Percentiles rank a stretch among this genome's conserved stretches.
phyloP scores from a whole-genome alignment of 306 rosid genomes.

The Abrus precatorius region DNA sequence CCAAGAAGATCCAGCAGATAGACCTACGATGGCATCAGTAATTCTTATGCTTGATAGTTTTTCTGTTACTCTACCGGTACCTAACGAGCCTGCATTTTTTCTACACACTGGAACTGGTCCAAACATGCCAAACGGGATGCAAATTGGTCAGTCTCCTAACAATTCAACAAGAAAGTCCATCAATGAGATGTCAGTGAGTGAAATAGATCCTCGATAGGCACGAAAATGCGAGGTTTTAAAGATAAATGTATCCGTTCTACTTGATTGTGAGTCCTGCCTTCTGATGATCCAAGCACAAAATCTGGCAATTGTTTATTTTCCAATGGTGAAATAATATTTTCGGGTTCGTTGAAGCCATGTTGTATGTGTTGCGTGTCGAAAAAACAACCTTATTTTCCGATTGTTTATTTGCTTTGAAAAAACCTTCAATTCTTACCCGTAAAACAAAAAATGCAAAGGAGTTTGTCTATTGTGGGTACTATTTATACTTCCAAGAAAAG shows the following conservation, averaged over 20 bases:
- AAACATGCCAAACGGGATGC: conserved; percentile 18
- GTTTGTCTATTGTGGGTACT: not conserved
- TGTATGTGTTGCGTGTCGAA: not conserved
- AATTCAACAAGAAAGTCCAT: conserved; percentile 11
- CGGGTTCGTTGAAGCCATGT: conserved; percentile 20
- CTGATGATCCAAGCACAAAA: not conserved
- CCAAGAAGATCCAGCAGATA: conserved; percentile 55
- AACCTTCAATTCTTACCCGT: not conserved
- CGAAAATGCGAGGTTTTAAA: not conserved
- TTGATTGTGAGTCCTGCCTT: conserved; percentile 2
- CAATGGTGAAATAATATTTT: conserved; percentile 6
- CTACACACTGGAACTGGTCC: conserved; percentile 33
- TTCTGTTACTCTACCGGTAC: conserved; percentile 39
- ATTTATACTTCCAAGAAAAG: conserved; percentile 3
- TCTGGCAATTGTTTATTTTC: conserved; percentile 24
- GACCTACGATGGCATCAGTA: conserved; percentile 55
- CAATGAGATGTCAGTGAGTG: conserved; percentile 39
- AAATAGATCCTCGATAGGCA: conserved; percentile 38
- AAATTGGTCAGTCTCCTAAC: conserved; percentile 34
- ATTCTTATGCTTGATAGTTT: conserved; percentile 49
- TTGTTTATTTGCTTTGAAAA: not conserved
- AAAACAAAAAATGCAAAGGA: not conserved
- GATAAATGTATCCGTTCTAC: not conserved
- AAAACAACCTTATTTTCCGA: not conserved
- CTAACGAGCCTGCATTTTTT: conserved; percentile 46